Evolutionary conservation across 1,139 yeast genomes (phyloP), one percentile per base, ranked within the genome.

Genomic region (Sugiyamaella xylanicola): DNA sequence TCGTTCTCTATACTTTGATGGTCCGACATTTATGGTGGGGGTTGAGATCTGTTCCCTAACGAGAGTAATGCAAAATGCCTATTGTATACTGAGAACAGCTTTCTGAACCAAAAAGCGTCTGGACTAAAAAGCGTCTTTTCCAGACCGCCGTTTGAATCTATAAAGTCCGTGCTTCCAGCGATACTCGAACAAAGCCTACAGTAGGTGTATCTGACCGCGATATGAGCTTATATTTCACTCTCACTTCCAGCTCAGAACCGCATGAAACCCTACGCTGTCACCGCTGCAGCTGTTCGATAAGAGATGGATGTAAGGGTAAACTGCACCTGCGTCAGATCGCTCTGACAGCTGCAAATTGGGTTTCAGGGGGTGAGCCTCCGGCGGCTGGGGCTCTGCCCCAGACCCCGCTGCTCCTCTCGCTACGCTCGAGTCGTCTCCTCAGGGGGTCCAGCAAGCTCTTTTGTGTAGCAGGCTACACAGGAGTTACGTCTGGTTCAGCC

Each of bases 1-100:
- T 45, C 48, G 15, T 29, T 45, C 4, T 45, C 48, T 45, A 45
- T 17, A 32, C 17, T 22, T 17, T 45, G 48, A 44, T 44, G 48
- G 48, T 45, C 48, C 22, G 40, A 11, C 48, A 45, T 45, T 45
- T 45, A 45, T 43, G 47, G 47, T 43, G 2, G 15, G 5, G 37
- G 4, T 4, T 32, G 15, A 32, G 46, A 21, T 41, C 27, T 9
- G 19, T 43, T 43, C 47, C 47, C 47, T 43, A 43, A 43, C 37
- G 36, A 27, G 15, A 2, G 47, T 3, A 37, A 19, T 37, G 29
- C 29, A 25, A 25, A 25, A 25, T 25, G 29, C 29, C 29, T 5
- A 25, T n/a, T 5, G 9, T 25, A 5, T 25, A 25, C 29, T 9
- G n/a, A n/a, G n/a, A n/a, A n/a, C n/a, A n/a, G n/a, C n/a, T n/a